Conservation (phyloP, 2,329 filamentous ascomycete genomes). For the Aspergillus brasiliensis region DNA sequence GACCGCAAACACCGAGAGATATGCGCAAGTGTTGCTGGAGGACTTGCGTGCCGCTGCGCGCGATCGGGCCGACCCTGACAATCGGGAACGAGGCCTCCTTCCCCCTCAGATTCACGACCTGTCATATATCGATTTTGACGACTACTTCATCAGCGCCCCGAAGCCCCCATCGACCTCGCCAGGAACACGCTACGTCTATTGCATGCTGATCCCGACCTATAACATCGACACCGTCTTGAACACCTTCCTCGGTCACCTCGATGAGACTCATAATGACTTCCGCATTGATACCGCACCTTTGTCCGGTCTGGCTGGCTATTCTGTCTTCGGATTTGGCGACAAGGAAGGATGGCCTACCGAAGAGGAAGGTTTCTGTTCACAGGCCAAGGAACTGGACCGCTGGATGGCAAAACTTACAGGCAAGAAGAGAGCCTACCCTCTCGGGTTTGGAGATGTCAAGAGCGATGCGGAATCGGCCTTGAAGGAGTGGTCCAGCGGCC, state of each 20-base stretch:
- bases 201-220: constrained; percentile 85
- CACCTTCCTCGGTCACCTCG: constrained; percentile 80
- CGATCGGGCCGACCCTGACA: constrained; percentile 22
- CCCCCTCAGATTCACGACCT: constrained; percentile 73
- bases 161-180: constrained; percentile 54
- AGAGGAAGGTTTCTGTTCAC: constrained; percentile 87
- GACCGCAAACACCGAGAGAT: constrained; percentile 77
- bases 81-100: constrained; percentile 42
- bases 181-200: constrained; percentile 71
- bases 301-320: constrained; percentile 76
- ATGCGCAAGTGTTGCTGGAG: constrained; percentile 65
- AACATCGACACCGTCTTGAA: constrained; percentile 93
- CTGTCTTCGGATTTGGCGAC: constrained; percentile 92
- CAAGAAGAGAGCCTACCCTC: constrained; percentile 80
- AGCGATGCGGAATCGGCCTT: constrained; percentile 68
- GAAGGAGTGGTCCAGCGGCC: constrained; percentile 74
- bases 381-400: constrained; percentile 85
- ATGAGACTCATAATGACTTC: constrained; percentile 96
- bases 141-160: constrained; percentile 81
- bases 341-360: constrained; percentile 90
- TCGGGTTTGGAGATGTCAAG: constrained; percentile 86
- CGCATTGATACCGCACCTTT: constrained; percentile 88
- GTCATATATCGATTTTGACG: constrained; percentile 86
- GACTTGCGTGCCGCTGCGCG: constrained; percentile 51
- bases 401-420: constrained; percentile 97